Percentiles rank a stretch among this genome's conserved stretches.
These are phyloP conservation scores for Phaffia australis DNA, from an alignment of 768 basidiomycete genomes.

Conservation along the genomic window DNA sequence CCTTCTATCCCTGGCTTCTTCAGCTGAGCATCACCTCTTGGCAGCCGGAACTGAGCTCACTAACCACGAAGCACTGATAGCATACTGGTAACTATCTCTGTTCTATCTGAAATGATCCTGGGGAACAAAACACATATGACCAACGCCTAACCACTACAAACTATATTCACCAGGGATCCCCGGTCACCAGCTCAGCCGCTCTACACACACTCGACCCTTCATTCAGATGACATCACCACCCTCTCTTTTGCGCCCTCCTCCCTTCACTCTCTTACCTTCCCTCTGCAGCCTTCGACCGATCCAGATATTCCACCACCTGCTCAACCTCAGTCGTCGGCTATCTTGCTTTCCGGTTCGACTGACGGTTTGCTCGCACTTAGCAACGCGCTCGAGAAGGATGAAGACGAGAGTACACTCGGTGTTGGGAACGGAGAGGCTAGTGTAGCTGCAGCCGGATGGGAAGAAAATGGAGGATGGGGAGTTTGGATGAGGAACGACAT, in stretches of 20 bases:
- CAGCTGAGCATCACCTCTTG: conserved; percentile 57
- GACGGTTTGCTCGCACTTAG: conserved; percentile 62
- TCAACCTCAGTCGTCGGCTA: conserved; percentile 24
- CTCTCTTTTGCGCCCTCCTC: conserved; percentile 47
- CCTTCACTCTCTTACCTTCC: conserved; percentile 30
- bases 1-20: conserved; percentile 45
- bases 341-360: conserved; percentile 68
- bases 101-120: conserved; percentile 3
- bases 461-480: conserved; percentile 42
- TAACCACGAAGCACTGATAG: conserved; percentile 66
- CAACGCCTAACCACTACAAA: neutral
- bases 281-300: conserved; percentile 22
- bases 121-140: neutral
- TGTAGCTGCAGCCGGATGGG: conserved; percentile 60
- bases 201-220: conserved; percentile 69
- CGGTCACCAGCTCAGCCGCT: conserved; percentile 61
- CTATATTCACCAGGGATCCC: conserved; percentile 54
- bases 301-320: conserved; percentile 1
- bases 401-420: conserved; percentile 70
- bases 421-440: conserved; percentile 64
- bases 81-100: conserved; percentile 59
- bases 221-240: conserved; percentile 84
- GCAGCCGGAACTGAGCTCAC: conserved; percentile 74
- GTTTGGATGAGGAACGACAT: conserved; percentile 87
- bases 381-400: conserved; percentile 53